Base-by-base conservation (phyloP, 306 rosid genomes). In the Biancaea sappan region DNA sequence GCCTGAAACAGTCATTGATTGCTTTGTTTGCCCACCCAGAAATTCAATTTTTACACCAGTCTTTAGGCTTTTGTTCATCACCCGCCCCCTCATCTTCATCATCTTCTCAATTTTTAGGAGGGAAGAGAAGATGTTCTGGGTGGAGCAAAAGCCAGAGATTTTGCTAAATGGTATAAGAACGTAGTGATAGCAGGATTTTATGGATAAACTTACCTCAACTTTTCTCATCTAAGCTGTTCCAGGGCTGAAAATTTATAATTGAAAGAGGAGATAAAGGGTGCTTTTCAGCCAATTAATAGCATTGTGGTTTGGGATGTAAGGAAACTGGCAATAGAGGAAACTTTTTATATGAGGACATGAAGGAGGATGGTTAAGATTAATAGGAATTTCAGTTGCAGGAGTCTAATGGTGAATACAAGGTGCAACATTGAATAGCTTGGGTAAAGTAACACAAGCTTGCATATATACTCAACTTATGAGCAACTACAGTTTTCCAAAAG, bases 221-320 rank as follows among this genome's bases (percentile, higher is more conserved):
- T 6, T 0, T 14, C 5, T 44, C 51, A 13, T 44, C 28, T n/a
- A 26, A 26, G 32, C 18, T 24, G 43, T 57, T 53, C 18, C 19
- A 71, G 40, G 16, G 51, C 48, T 52, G 37, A 37, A 53, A 24
- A n/a, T 56, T 71, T 53, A 71, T 37, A 71, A 32, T 21, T 69
- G 53, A 16, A 4, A 5, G 52, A 63, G 63, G 53, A 25, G 8
- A 31, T 18, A 47, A 61, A 32, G 1, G 2, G 51, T 18, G 13
- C 0, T 56, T 22, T 56, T 57, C 24, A 40, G 16, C 58, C 40
- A 66, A 29, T 31, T 16, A 7, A 46, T 0, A 6, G 59, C 78
- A 47, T 61, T 48, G 4, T 21, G 51, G 11, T 47, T 73, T 2
- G n/a, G 46, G 12, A n/a, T 67, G 31, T 29, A 67, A 2, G 5